These are phyloP conservation scores for Stenogyne calaminthoides DNA, from an alignment of 305 asterid species.

Conservation along the genomic window DNA sequence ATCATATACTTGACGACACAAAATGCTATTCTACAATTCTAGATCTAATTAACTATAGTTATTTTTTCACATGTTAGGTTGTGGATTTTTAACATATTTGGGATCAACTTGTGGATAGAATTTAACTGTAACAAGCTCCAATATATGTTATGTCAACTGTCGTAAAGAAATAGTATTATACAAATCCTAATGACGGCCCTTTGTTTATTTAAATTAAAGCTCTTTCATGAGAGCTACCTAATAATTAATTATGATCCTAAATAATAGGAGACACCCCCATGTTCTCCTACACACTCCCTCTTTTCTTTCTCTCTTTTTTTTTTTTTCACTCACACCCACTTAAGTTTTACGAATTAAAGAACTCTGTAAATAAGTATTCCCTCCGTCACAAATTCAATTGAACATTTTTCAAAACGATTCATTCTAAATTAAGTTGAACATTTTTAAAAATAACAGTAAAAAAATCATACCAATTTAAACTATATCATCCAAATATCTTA, in stretches of 20 bases:
- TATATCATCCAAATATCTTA: too few relatives aligned
- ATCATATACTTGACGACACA: too few relatives aligned
- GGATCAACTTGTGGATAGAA: background rate
- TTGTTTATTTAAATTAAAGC: background rate
- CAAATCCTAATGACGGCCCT: conserved; percentile 14
- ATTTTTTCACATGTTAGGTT: background rate
- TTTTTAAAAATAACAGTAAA: too few relatives aligned
- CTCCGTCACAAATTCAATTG: too few relatives aligned
- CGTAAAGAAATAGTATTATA: background rate
- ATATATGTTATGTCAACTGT: background rate
- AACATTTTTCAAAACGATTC: too few relatives aligned
- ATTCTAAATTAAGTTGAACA: too few relatives aligned
- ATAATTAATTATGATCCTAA: conserved; percentile 16
- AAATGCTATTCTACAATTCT: too few relatives aligned
- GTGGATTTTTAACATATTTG: conserved; percentile 11
- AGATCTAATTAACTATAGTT: too few relatives aligned
- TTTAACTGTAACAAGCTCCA: conserved; percentile 12
- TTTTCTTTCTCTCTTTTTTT: too few relatives aligned
- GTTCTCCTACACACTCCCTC: conserved; percentile 5
- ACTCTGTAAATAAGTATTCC: background rate
- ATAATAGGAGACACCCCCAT: conserved; percentile 26
- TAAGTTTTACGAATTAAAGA: background rate
- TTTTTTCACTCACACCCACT: background rate
- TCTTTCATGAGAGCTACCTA: background rate
- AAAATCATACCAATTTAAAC: too few relatives aligned